These are phyloP conservation scores for Sugiyamaella smithiae DNA, from an alignment of 805 yeast species.

Conservation along the genomic window DNA sequence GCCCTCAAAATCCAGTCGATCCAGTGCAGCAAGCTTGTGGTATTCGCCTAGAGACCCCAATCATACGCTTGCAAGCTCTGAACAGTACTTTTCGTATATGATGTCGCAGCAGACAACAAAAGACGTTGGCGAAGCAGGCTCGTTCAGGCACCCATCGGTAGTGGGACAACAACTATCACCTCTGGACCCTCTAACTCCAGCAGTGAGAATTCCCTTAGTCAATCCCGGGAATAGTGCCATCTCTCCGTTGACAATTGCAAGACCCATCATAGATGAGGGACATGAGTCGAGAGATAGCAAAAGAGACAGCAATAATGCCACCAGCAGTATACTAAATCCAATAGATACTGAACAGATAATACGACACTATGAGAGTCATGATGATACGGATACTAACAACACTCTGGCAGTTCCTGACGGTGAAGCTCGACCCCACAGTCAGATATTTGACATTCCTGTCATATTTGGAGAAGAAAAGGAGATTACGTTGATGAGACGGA, in stretches of 20 bases:
- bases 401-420: not conserved
- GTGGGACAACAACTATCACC: not conserved
- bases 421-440: not conserved
- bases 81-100: constrained; percentile 2
- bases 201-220: not conserved
- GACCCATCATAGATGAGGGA: not conserved
- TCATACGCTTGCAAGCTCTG: constrained; percentile 1
- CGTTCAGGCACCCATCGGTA: not conserved
- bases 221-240: constrained; percentile 2
- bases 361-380: not conserved
- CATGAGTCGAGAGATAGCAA: not conserved
- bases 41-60: not conserved
- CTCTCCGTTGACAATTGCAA: constrained; percentile 1
- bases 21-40: not conserved
- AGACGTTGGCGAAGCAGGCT: not conserved
- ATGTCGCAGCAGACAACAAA: not conserved
- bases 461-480: constrained; percentile 11
- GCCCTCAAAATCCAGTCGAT: constrained; percentile 1
- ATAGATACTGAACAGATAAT: not conserved
- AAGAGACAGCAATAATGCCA: constrained; percentile 2
- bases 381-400: constrained; percentile 1
- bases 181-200: not conserved
- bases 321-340: not conserved
- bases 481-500: constrained; percentile 9
- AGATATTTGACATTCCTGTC: constrained; percentile 10